Evolutionary conservation across 179 eudicot genomes (phyloP).

Genomic region (Heliamphora pulchella): DNA sequence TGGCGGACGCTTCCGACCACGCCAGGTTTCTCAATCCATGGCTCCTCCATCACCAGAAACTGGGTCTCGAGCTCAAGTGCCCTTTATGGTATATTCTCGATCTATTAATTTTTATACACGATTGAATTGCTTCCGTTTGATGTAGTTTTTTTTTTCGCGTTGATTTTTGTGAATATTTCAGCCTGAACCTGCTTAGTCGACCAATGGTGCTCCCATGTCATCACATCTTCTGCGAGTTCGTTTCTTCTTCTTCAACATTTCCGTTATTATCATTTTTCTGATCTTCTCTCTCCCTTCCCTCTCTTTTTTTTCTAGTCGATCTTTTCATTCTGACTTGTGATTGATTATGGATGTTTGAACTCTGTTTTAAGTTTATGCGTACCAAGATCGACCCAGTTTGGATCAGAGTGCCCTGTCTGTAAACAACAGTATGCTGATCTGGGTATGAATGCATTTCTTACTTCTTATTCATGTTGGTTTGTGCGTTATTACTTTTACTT

Average conservation of each 20-base stretch:
- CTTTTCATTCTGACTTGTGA: slow-evolving; percentile 6
- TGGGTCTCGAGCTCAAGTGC: slow-evolving; percentile 79
- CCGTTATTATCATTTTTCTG: background rate
- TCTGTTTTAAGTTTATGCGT: slow-evolving; percentile 43
- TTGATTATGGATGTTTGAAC: background rate
- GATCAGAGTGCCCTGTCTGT: slow-evolving; percentile 60
- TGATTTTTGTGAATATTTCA: slow-evolving; percentile 21
- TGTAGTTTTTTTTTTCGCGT: background rate
- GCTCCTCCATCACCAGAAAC: slow-evolving; percentile 62
- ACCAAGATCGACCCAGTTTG: slow-evolving; percentile 30
- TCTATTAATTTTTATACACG: background rate
- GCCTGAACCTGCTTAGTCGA: slow-evolving; percentile 47
- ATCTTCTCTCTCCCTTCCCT: background rate
- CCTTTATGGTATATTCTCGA: slow-evolving; percentile 49
- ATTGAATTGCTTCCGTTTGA: background rate
- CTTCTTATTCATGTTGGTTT: too few relatives aligned
- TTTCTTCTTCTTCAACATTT: slow-evolving; percentile 6
- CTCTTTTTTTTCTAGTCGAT: background rate
- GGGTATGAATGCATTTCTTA: slow-evolving; percentile 30
- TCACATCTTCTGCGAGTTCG: slow-evolving; percentile 76
- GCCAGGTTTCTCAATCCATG: slow-evolving; percentile 49
- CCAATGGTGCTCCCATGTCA: slow-evolving; percentile 73
- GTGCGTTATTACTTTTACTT: background rate
- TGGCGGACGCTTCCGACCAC: slow-evolving; percentile 42
- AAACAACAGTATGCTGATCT: slow-evolving; percentile 32